Evolutionary conservation across 257 asterid genomes (phyloP).

Genomic region (Nicotiana benthamiana): DNA sequence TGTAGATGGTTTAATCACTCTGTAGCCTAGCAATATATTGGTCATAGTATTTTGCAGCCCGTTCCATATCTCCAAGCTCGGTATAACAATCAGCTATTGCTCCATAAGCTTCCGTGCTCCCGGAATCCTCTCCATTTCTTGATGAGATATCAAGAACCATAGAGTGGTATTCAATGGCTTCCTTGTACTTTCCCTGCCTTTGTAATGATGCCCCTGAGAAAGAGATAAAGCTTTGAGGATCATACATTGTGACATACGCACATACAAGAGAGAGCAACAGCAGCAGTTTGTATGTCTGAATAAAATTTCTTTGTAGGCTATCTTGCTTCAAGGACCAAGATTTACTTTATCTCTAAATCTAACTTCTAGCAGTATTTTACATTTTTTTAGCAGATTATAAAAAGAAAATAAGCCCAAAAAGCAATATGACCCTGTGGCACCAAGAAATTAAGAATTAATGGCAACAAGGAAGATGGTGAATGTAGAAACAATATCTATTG

Average conservation of each 20-base stretch:
- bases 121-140: slow-evolving; percentile 87
- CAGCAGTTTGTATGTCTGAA: not conserved
- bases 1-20: not conserved
- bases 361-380: not conserved
- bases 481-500: not conserved
- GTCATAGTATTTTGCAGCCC: slow-evolving; percentile 85
- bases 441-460: not conserved
- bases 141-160: slow-evolving; percentile 74
- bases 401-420: not conserved
- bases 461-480: not conserved
- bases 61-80: slow-evolving; percentile 86
- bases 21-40: slow-evolving; percentile 59
- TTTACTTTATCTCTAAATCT: not conserved
- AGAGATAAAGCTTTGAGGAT: not conserved
- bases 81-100: slow-evolving; percentile 98
- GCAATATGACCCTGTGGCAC: not conserved
- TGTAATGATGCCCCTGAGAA: slow-evolving; percentile 82
- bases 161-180: slow-evolving; percentile 77
- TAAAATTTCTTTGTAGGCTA: not conserved
- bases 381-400: not conserved
- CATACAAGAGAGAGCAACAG: not conserved
- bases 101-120: slow-evolving; percentile 89
- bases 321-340: not conserved
- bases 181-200: slow-evolving; percentile 80
- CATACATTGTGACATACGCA: not conserved